Evolutionary conservation across 1,284 basidiomycete species (phyloP).

Genomic region (Puccinia novopanici): DNA sequence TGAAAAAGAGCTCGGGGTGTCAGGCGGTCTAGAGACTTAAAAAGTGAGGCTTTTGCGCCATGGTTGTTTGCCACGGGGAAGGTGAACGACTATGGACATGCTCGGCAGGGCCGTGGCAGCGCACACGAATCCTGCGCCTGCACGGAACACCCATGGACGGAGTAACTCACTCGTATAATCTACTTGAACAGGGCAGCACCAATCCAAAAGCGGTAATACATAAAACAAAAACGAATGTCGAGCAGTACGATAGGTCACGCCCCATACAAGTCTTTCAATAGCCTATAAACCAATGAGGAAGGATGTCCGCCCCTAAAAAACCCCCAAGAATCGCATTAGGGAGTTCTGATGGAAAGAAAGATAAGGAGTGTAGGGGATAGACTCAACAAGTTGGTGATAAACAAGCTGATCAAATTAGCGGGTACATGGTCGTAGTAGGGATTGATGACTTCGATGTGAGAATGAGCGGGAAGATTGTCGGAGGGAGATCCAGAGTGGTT

Average conservation of each 20-base stretch:
- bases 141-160: no score
- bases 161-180: no score
- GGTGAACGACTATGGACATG: no score
- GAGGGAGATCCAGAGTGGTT: not conserved
- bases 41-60: no score
- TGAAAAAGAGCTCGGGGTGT: no score
- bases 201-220: not conserved
- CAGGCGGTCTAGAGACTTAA: no score
- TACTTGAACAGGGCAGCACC: not conserved
- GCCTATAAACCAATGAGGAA: constrained; percentile 39
- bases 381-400: constrained; percentile 49
- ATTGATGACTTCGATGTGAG: constrained; percentile 41
- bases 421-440: constrained; percentile 49
- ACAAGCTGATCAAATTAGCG: constrained; percentile 42
- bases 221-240: not conserved
- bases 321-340: constrained; percentile 2
- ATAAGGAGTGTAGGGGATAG: not conserved
- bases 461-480: not conserved
- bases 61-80: no score
- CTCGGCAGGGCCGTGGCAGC: no score
- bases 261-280: constrained; percentile 51
- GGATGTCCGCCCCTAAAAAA: constrained; percentile 46
- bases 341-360: not conserved
- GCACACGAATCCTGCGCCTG: no score
- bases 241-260: not conserved